Conservation (phyloP, 1,139 yeast genomes). For the Saccharomyces hybrid region DNA sequence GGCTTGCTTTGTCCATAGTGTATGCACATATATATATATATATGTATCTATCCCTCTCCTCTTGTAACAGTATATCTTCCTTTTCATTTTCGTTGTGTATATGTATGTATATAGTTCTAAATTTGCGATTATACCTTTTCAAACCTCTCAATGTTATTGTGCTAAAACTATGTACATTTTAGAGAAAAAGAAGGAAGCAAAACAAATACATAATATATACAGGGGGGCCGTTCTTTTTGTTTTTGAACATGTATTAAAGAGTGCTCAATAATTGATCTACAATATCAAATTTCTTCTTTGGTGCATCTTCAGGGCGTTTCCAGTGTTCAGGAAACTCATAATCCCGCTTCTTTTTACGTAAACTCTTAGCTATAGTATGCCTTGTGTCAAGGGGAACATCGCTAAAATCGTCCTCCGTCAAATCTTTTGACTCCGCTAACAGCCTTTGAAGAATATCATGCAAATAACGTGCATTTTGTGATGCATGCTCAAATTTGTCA, state of each 20-base stretch:
- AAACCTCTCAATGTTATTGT: not conserved
- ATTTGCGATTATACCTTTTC: not conserved
- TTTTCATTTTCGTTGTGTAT: not conserved
- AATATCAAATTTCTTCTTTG: constrained; percentile 32
- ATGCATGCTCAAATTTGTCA: constrained; percentile 61
- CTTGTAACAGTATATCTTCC: not conserved
- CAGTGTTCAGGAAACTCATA: constrained; percentile 69
- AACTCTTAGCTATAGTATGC: constrained; percentile 45
- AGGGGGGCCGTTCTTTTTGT: not conserved
- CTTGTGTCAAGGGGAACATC: constrained; percentile 82
- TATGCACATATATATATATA: not conserved
- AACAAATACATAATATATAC: not conserved
- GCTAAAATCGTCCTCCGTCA: constrained; percentile 49
- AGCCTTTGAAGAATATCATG: constrained; percentile 58
- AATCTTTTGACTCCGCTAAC: constrained; percentile 57
- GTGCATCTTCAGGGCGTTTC: constrained; percentile 72
- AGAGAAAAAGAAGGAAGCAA: not conserved
- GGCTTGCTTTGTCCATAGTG: not conserved
- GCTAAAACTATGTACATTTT: not conserved
- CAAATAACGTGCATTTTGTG: constrained; percentile 76
- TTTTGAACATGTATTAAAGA: not conserved
- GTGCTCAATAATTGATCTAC: constrained; percentile 9
- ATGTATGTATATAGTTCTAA: not conserved
- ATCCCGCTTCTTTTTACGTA: constrained; percentile 38
- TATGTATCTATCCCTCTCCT: not conserved